phyloP scores from a whole-genome alignment of 192 early-diverging fungal genomes.

The Linderina pennispora region DNA sequence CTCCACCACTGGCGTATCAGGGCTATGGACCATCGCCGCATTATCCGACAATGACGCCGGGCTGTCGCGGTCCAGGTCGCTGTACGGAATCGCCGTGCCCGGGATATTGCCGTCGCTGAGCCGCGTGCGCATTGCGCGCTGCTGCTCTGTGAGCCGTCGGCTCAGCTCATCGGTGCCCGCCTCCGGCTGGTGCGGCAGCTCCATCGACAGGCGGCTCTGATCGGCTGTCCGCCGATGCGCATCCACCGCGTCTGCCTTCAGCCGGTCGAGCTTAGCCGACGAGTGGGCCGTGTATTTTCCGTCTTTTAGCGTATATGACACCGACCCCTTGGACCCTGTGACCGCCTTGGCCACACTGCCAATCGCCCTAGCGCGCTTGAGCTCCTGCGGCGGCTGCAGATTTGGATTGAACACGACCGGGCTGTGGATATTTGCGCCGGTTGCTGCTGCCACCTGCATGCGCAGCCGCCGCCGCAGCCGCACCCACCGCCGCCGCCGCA shows the following conservation, averaged over 20 bases:
- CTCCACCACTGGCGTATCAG: too few species aligned
- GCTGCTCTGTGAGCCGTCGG: too few species aligned
- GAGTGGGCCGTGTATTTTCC: constrained; percentile 28
- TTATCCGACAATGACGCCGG: too few species aligned
- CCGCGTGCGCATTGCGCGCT: too few species aligned
- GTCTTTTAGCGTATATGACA: constrained; percentile 36
- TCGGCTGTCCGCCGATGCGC: too few species aligned
- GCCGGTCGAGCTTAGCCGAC: not conserved
- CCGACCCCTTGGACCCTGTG: constrained; percentile 5
- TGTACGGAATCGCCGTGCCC: not conserved
- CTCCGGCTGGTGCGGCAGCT: too few species aligned
- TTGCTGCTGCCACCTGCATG: not conserved
- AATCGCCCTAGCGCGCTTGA: constrained; percentile 1
- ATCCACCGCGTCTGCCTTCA: too few species aligned
- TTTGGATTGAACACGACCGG: not conserved
- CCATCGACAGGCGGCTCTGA: too few species aligned
- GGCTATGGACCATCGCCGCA: too few species aligned
- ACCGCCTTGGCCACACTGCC: constrained; percentile 22
- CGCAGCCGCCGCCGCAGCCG: constrained; percentile 16
- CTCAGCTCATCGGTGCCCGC: too few species aligned
- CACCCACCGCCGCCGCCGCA: constrained; percentile 16
- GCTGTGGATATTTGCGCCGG: not conserved
- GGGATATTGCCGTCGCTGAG: not conserved
- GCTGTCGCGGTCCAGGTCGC: too few species aligned
- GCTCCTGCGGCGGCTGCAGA: not conserved